These are phyloP conservation scores for Fragaria ananassa DNA, from an alignment of 306 rosid species.

Conservation along the genomic window DNA sequence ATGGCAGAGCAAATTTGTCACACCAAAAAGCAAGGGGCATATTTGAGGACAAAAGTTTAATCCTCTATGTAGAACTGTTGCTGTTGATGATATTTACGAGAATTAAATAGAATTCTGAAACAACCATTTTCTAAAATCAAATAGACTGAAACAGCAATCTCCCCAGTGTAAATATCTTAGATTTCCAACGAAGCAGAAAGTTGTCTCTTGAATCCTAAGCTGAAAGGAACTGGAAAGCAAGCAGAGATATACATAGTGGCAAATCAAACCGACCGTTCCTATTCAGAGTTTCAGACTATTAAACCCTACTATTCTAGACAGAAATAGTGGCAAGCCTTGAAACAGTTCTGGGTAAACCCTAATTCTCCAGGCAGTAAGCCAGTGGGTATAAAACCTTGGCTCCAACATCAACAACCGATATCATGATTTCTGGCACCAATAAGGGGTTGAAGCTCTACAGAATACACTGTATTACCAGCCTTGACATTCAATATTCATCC, in stretches of 20 bases:
- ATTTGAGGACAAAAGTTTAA: not conserved
- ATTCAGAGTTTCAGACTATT: not conserved
- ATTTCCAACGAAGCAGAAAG: not conserved
- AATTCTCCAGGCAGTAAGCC: slow-evolving; percentile 2
- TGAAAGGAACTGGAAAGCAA: not conserved
- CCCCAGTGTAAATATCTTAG: not conserved
- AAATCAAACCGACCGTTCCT: not conserved
- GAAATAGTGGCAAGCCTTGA: not conserved
- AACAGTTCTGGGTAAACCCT: not conserved
- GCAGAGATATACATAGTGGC: not conserved
- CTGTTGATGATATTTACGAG: not conserved
- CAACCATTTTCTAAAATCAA: not conserved
- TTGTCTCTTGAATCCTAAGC: not conserved
- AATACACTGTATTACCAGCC: not conserved
- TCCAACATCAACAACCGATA: slow-evolving; percentile 14
- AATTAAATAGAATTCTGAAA: not conserved
- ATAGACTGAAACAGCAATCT: not conserved
- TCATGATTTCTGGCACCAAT: slow-evolving; percentile 12
- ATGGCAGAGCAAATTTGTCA: not conserved
- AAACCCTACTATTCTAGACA: not conserved
- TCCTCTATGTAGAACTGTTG: not conserved
- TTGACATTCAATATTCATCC: slow-evolving; percentile 25
- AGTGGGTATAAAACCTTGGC: not conserved
- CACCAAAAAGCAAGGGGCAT: not conserved
- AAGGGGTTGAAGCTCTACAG: slow-evolving; percentile 16